Base-by-base conservation (phyloP, 2,329 filamentous ascomycete genomes). In the Xylaria sp. region DNA sequence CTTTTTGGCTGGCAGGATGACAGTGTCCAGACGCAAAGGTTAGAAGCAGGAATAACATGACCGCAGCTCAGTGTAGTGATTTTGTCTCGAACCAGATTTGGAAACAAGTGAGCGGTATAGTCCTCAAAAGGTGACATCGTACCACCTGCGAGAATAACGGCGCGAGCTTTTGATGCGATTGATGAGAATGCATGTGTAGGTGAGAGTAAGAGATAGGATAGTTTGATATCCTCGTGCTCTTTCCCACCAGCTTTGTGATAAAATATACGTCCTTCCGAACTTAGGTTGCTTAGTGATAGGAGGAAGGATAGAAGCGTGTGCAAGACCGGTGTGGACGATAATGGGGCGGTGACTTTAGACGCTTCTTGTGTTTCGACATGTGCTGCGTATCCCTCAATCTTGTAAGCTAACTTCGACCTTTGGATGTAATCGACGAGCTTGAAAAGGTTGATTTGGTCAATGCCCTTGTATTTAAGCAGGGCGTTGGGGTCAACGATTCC, bases 81-180 rank as follows among this genome's bases (percentile, higher is more conserved):
- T 60, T 87, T 87, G 0, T 80, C 77, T 0, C 82, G 69, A 0
- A 85, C 74, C 0, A 97, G 76, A 51, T 91, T 89, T 0, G 94
- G 91, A 65, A 99, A 95, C 0, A 99, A 82, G 70, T 97, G 92
- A 3, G 90, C 84, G 37, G 85, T 88, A 77, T 97, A 99, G 78
- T 98, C 95, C 23, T 89, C 86, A 80, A 98, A 96, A 0, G 95
- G 95, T 2, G 95, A 96, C 95, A 99, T 98, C 25, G 95, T 99
- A 21, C 95, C 95, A 61, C 95, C 95, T 0, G 94, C 95, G 3
- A 99, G 81, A 43, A 99, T 90, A 3, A 99, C 91, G 1, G 94
- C 92, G 61, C 93, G 85, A 0, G 95, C 92, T 65, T 91, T 88
- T 31, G 92, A 88, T 1, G 94, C 92, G 54, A 98, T 90, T 11